Evolutionary conservation across 352 stramenopile genomes (phyloP), one percentile per base, ranked within the genome.

Genomic region (Salisapilia sapeloensis): DNA sequence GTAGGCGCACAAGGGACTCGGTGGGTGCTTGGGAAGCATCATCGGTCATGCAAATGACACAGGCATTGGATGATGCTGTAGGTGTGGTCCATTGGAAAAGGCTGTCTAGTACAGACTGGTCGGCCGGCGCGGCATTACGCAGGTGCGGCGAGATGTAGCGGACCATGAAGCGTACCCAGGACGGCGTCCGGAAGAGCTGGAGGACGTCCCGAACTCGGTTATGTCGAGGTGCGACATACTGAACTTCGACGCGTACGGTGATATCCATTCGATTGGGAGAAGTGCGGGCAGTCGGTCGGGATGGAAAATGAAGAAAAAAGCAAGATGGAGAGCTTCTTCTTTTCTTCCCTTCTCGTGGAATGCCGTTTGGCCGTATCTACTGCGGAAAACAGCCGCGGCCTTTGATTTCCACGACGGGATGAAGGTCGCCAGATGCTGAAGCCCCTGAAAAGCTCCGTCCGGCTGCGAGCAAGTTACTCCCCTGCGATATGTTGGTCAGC

Each of bases 11-110:
- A n/a, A n/a, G n/a, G 12, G 87, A 58, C 20, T 48, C 46, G 12
- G 87, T 55, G 42, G 86, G 65, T 33, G 85, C 37, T n/a, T 44
- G 35, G 25, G 15, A 24, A 24, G 55, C 21, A 1, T 62, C 82
- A 27, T 94, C 81, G 33, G 62, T 82, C 21, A 97, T 71, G 56
- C 91, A 97, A 39, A 97, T 93, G 4, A 87, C 77, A 49, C 87
- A 95, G 43, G 25, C 40, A 60, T 30, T 74, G 54, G 36, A 66
- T 44, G 19, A 36, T 44, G 37, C 39, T 60, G 24, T 28, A 13
- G 40, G 17, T 33, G 25, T 29, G 23, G 33, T 30, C 46, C 46
- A 54, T 24, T 49, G 26, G 2, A 10, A 20, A 22, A 87, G 58
- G 14, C 27, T 56, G 24, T 76, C 65, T 27, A 84, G 46, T 24